phyloP scores from a whole-genome alignment of 345 rosid genomes.

The Eucalyptus sp. region DNA sequence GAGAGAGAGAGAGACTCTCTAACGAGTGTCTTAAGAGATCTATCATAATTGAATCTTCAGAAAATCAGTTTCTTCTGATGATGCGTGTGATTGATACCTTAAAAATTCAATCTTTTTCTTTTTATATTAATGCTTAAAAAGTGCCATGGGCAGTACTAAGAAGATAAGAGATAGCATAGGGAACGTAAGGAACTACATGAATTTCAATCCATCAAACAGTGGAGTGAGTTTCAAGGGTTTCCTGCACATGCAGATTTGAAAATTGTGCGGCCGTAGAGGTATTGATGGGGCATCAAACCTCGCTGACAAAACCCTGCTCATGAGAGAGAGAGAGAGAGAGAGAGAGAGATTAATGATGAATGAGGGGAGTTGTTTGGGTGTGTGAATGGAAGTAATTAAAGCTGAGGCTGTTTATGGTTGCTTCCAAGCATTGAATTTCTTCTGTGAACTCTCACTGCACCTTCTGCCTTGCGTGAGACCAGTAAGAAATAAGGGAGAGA shows the following conservation, averaged over 20 bases:
- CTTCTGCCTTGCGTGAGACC: neutral
- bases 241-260: neutral
- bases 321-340: neutral
- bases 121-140: neutral
- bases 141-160: neutral
- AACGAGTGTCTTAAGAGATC: neutral
- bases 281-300: conserved; percentile 13
- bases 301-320: conserved; percentile 3
- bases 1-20: neutral
- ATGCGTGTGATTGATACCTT: neutral
- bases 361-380: neutral
- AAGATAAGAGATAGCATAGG: neutral
- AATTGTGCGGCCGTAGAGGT: neutral
- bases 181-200: neutral
- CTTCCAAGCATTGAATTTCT: conserved; percentile 1
- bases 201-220: neutral
- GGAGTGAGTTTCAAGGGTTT: neutral
- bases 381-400: neutral
- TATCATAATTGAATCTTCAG: neutral
- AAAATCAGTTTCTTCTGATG: neutral
- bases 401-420: conserved; percentile 1
- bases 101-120: neutral
- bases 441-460: neutral
- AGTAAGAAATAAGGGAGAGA: neutral
- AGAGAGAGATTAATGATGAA: neutral